A percentile compares a stretch with the other conserved stretches of the same genome.
These are phyloP conservation scores for Rhizopogon vulgaris DNA, from an alignment of 768 basidiomycete species.

Conservation along the genomic window DNA sequence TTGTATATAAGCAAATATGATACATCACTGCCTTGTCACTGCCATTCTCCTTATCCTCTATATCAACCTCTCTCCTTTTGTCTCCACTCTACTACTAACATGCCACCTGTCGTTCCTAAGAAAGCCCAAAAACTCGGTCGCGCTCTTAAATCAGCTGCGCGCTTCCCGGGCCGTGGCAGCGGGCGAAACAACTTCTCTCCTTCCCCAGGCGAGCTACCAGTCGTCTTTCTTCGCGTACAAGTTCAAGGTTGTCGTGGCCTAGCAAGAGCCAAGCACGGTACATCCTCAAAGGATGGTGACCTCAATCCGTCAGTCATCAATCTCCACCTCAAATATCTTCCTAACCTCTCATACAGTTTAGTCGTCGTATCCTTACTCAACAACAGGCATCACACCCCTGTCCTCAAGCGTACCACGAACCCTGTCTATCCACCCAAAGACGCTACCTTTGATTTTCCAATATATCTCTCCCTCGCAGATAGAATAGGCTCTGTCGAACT, in stretches of 20 bases:
- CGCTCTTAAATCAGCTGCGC: conserved; percentile 56
- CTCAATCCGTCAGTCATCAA: conserved; percentile 68
- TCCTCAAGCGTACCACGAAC: conserved; percentile 63
- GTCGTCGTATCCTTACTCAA: conserved; percentile 61
- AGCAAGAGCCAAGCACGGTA: conserved; percentile 15
- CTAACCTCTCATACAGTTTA: conserved; percentile 38
- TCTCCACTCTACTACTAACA: conserved; percentile 14
- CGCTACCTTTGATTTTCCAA: conserved; percentile 86
- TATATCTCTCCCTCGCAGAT: conserved; percentile 72
- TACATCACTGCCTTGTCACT: background rate
- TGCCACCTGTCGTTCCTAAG: conserved; percentile 32
- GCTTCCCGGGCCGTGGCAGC: conserved; percentile 41
- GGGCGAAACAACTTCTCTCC: conserved; percentile 36
- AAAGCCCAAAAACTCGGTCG: conserved; percentile 47
- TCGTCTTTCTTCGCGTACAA: conserved; percentile 64
- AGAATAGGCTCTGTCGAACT: conserved; percentile 72
- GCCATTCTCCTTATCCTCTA: background rate
- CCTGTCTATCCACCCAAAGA: conserved; percentile 62
- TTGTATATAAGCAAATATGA: too few species aligned
- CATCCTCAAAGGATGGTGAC: conserved; percentile 61
- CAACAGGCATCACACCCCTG: conserved; percentile 64
- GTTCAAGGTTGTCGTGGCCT: conserved; percentile 60
- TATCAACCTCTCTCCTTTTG: too few species aligned
- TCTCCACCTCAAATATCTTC: background rate
- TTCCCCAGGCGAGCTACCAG: conserved; percentile 54